Base-by-base conservation (phyloP, 805 yeast species). In the Saturnispora zaruensis region DNA sequence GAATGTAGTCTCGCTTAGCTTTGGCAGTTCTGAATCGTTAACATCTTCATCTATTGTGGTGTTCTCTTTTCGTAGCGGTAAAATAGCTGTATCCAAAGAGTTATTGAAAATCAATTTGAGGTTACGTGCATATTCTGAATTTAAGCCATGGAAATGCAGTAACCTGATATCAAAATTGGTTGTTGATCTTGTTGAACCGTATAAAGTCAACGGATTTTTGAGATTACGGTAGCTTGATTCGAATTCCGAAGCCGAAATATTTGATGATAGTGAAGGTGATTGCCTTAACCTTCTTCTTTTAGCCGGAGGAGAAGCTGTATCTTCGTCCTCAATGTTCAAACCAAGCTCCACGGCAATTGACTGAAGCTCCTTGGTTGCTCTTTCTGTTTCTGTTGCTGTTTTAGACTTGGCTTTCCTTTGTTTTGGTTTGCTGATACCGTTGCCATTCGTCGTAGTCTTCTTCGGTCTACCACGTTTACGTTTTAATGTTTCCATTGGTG, bases 401-500 rank as follows among this genome's bases (percentile, higher is more conserved):
- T 34, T 34, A 21, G 25, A 20, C 20, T 34, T 34, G 32, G 36
- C 13, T 20, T 33, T n/a, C 26, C 14, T 13, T 9, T 45, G 41
- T 16, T 8, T 16, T 45, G 14, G 16, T 36, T 37, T 33, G 42
- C 3, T 13, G 41, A 8, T 28, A 20, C 18, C 36, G 20, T 32
- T 36, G 38, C 13, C 37, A 18, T 7, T 25, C 18, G 37, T 11
- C 11, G 41, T 25, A 25, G 9, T 23, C n/a, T 45, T 45, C 24
- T 25, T 45, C 6, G 48, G 48, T 37, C 48, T 45, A 21, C 48
- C 48, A 32, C 48, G 28, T 21, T 45, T 45, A n/a, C 32, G 25
- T 21, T 45, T 45, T 16, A 30, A 13, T 5, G 24, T 36, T 23
- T 45, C 24, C 21, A 21, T 26, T 23, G 46, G 46, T 4, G 45